Base-by-base conservation (phyloP, 805 yeast species). In the Zygoascus bituminiphila region DNA sequence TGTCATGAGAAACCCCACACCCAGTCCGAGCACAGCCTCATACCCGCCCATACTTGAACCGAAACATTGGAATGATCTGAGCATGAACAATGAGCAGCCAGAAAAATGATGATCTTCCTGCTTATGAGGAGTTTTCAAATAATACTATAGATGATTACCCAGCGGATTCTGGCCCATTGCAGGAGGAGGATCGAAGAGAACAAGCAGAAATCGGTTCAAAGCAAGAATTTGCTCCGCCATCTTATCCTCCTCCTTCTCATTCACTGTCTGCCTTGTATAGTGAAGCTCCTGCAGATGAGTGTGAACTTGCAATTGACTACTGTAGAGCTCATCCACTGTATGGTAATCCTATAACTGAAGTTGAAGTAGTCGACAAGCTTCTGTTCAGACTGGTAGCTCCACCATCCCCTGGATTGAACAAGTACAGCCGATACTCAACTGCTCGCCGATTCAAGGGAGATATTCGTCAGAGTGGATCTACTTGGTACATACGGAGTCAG, bases 381-480 rank as follows among this genome's bases (percentile, higher is more conserved):
- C 17, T 15, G 22, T 36, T 36, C 22, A 17, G 39, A 12, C 39
- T 52, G 40, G 51, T 50, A 17, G 25, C 53, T 6, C 51, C 53
- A 31, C 54, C 54, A 7, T 17, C 24, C n/a, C 20, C 44, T 46
- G 46, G 40, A 12, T 37, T 52, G 10, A 45, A 50, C 17, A 23
- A 25, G n/a, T 29, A 29, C 33, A 42, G 39, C 17, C 7, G 37
- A 12, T 42, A 37, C 19, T n/a, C 48, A 7, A 43, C 53, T n/a
- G 17, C 41, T 15, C 47, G 51, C 31, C 44, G 57, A 12, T 54
- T 54, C 45, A 48, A 49, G 25, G 57, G 57, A 1, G 47, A 48
- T 15, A 31, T 54, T 25, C 50, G 49, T 36, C 12, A 36, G 20
- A 19, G 8, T 15, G 10, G 21, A 36, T 38, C 25, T n/a, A 48